A percentile compares a stretch with the other conserved stretches of the same genome.
Evolutionary conservation across 441 rosid genomes (phyloP).

Genomic region (Gossypium schwendimanii): DNA sequence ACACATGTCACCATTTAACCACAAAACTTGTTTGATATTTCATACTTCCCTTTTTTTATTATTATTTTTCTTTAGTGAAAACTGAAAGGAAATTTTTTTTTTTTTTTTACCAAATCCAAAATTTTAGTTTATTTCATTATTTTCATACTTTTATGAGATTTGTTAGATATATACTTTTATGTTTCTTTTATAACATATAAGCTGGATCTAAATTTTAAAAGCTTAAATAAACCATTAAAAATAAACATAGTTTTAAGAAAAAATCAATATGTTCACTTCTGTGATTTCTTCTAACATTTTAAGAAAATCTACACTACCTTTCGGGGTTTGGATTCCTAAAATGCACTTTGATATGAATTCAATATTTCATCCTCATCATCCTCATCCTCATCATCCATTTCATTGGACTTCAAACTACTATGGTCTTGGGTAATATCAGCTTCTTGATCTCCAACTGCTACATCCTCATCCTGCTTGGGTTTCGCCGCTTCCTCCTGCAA

Average conservation of each 20-base stretch:
- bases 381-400: conserved; percentile 18
- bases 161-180: no score
- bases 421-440: conserved; percentile 14
- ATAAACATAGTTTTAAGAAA: background rate
- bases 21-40: no score
- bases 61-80: no score
- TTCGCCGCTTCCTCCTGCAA: conserved; percentile 32
- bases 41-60: no score
- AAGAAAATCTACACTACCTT: background rate
- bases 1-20: no score
- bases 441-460: conserved; percentile 10
- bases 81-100: no score
- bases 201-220: no score
- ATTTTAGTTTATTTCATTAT: no score
- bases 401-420: conserved; percentile 20
- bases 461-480: conserved; percentile 23
- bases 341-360: conserved; percentile 32
- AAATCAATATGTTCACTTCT: background rate
- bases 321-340: conserved; percentile 6
- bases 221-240: no score
- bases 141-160: no score
- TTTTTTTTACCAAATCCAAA: no score
- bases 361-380: conserved; percentile 22
- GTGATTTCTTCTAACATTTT: background rate
- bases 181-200: no score